phyloP scores from a whole-genome alignment of 768 basidiomycete genomes.

The Neoboletus brunneissimus region DNA sequence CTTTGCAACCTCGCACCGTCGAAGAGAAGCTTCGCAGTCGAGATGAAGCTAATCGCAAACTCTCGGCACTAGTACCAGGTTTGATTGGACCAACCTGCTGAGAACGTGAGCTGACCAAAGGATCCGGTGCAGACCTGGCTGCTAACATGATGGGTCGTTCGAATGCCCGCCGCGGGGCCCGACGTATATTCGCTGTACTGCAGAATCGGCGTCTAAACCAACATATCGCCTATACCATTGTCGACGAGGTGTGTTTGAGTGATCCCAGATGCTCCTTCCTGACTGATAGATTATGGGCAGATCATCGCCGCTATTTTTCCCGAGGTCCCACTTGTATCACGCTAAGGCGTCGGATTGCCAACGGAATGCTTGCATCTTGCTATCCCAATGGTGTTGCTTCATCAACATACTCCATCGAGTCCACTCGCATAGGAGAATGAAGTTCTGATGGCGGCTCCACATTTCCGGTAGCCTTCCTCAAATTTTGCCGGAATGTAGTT shows the following conservation, averaged over 20 bases:
- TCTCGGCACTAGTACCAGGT: constrained; percentile 93
- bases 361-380: not conserved
- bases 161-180: constrained; percentile 89
- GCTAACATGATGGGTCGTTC: constrained; percentile 98
- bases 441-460: not conserved
- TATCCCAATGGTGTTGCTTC: not conserved
- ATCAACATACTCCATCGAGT: constrained; percentile 7
- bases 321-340: constrained; percentile 33
- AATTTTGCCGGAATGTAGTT: constrained; percentile 43
- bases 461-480: constrained; percentile 24
- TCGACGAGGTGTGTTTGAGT: constrained; percentile 72
- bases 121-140: constrained; percentile 64
- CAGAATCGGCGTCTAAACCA: constrained; percentile 95
- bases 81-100: constrained; percentile 1
- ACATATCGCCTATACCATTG: constrained; percentile 82
- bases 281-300: constrained; percentile 32
- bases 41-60: constrained; percentile 85
- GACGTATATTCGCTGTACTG: constrained; percentile 88
- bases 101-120: not conserved
- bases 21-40: constrained; percentile 80
- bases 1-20: constrained; percentile 61
- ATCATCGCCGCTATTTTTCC: constrained; percentile 62
- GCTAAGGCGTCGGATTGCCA: not conserved
- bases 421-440: constrained; percentile 16
- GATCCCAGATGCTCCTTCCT: not conserved